These are phyloP conservation scores for Saussurea involucrata DNA, from an alignment of 129 eudicot species.

Conservation along the genomic window DNA sequence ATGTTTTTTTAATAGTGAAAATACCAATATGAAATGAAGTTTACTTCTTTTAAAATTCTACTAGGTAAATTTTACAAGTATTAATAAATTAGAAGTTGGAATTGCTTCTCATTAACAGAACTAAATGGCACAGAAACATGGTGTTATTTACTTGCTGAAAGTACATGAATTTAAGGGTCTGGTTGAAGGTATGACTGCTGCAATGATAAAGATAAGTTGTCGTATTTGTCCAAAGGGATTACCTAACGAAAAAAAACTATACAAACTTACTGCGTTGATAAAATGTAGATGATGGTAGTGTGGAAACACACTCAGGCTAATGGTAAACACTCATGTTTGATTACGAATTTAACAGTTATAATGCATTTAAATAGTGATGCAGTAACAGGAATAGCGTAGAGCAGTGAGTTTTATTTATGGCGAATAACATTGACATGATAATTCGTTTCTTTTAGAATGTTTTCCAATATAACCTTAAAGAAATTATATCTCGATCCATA, in stretches of 20 bases:
- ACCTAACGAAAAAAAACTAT: not conserved
- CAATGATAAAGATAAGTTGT: not conserved
- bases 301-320: conserved; percentile 11
- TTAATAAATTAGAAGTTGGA: not conserved
- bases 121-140: not conserved
- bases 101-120: not conserved
- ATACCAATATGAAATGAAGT: not conserved
- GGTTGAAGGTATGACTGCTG: conserved; percentile 12
- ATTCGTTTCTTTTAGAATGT: not conserved
- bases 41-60: conserved; percentile 3
- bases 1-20: not conserved
- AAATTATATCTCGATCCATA: not conserved
- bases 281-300: conserved; percentile 1
- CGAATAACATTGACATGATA: not conserved
- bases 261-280: not conserved
- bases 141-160: not conserved
- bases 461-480: conserved; percentile 2
- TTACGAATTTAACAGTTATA: not conserved
- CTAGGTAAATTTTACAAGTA: not conserved
- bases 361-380: not conserved
- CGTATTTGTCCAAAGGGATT: not conserved
- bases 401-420: not conserved
- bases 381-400: not conserved
- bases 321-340: not conserved
- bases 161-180: not conserved